phyloP scores from a whole-genome alignment of 1,284 basidiomycete genomes.

The Inonotus hispidus region DNA sequence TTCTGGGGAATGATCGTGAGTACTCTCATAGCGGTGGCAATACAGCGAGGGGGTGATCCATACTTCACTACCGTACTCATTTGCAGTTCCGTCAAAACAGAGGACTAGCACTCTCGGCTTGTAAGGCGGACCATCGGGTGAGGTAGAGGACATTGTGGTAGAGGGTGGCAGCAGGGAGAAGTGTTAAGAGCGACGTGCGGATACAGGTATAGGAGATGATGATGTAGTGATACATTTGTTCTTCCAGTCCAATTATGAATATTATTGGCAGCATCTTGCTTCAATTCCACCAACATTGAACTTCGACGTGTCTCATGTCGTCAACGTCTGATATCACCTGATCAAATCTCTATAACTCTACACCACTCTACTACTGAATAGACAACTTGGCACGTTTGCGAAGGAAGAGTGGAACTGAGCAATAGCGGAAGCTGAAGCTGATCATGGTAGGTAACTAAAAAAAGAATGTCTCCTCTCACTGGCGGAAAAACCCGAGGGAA shows the following conservation, averaged over 20 bases:
- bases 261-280: no score
- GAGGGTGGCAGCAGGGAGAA: background rate
- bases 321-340: no score
- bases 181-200: background rate
- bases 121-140: background rate
- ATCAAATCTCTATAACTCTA: no score
- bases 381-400: no score
- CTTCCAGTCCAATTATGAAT: background rate
- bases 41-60: constrained; percentile 5
- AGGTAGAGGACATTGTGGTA: background rate
- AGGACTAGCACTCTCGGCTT: constrained; percentile 44
- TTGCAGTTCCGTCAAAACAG: constrained; percentile 60
- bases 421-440: background rate
- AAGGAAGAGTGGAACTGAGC: background rate
- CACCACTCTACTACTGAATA: no score
- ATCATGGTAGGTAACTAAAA: background rate
- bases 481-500: background rate
- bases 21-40: background rate
- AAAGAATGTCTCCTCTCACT: no score
- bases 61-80: constrained; percentile 39
- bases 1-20: constrained; percentile 38
- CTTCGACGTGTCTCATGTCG: no score
- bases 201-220: background rate
- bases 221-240: background rate
- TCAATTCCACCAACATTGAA: no score